A percentile compares a stretch with the other conserved stretches of the same genome.
phyloP scores from a whole-genome alignment of 2,329 filamentous ascomycete species.

The Massarina eburnea region DNA sequence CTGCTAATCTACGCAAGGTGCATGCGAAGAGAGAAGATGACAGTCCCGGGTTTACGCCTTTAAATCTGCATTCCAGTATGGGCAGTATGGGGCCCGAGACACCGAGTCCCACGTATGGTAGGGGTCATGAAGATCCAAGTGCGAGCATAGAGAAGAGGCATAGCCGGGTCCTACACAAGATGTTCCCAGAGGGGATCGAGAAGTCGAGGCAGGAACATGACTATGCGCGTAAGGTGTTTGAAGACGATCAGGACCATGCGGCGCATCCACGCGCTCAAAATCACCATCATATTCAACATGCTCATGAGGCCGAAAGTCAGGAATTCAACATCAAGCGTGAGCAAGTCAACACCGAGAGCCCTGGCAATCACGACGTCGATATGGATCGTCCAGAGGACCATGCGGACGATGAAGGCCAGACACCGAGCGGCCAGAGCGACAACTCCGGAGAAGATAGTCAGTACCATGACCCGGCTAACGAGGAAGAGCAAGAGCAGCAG shows the following conservation, averaged over 20 bases:
- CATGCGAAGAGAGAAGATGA: constrained; percentile 51
- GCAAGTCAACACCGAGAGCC: constrained; percentile 16
- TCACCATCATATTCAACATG: constrained; percentile 14
- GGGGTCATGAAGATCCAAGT: constrained; percentile 13
- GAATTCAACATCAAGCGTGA: constrained; percentile 27
- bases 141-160: constrained; percentile 34
- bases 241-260: constrained; percentile 28
- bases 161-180: constrained; percentile 38
- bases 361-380: constrained; percentile 19
- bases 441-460: constrained; percentile 16
- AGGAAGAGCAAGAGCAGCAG: constrained; percentile 4
- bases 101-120: constrained; percentile 28
- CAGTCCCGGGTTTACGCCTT: constrained; percentile 28
- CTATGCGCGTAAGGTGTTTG: constrained; percentile 36
- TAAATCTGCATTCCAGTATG: constrained; percentile 12
- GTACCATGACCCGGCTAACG: constrained; percentile 15
- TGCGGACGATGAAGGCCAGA: constrained; percentile 23
- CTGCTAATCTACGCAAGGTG: constrained; percentile 55
- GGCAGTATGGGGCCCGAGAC: constrained; percentile 23
- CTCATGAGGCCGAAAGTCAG: constrained; percentile 5
- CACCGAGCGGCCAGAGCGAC: constrained; percentile 19
- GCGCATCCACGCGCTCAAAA: constrained; percentile 21
- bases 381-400: constrained; percentile 26
- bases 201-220: constrained; percentile 35
- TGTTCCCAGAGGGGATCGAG: constrained; percentile 41